Base-by-base conservation (phyloP, 2,329 filamentous ascomycete species). In the Neonectria punicea region DNA sequence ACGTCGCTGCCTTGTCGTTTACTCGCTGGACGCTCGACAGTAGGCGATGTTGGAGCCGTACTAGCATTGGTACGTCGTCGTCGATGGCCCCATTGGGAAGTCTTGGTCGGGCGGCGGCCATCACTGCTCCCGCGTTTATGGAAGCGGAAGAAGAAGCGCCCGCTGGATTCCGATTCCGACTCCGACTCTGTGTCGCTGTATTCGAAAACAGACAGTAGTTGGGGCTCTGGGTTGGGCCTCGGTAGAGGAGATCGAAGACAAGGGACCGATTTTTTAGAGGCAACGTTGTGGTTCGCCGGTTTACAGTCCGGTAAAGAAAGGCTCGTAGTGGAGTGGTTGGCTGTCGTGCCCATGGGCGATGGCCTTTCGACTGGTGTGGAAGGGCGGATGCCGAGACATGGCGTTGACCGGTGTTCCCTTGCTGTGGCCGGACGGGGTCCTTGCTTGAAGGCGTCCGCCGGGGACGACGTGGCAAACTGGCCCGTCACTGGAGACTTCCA, bases 141-240 rank as follows among this genome's bases (percentile, higher is more conserved):
- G 62, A 86, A 80, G 18, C 81, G 80, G 50, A 83, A 83, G 58
- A 84, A 82, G 18, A 83, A 77, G 5, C 79, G 76, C n/a, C 67
- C 63, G 3, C 61, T 67, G 34, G 69, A 67, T 49, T 73, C 62
- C 4, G 61, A 61, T 25, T 73, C 70, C 68, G 55, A 73, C 70
- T 84, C 82, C 13, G 73, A 74, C 70, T 84, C 82, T 14, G 74
- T 75, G 63, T 86, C 83, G 70, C 86, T 83, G 14, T 79, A 70
- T 47, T 86, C 84, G 65, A 86, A 86, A 25, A 86, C 80, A 2
- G 84, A 86, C n/a, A 70, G 68, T 13, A 71, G 71, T 44, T 80
- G 73, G 10, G 72, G 67, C 53, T 72, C 70, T 6, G 63, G 65
- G 50, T 74, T 73, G 18, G 74, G 60, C 51, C 68, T 70, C 28